Evolutionary conservation across 352 stramenopile genomes (phyloP).

Genomic region (Blastocystis sp.): DNA sequence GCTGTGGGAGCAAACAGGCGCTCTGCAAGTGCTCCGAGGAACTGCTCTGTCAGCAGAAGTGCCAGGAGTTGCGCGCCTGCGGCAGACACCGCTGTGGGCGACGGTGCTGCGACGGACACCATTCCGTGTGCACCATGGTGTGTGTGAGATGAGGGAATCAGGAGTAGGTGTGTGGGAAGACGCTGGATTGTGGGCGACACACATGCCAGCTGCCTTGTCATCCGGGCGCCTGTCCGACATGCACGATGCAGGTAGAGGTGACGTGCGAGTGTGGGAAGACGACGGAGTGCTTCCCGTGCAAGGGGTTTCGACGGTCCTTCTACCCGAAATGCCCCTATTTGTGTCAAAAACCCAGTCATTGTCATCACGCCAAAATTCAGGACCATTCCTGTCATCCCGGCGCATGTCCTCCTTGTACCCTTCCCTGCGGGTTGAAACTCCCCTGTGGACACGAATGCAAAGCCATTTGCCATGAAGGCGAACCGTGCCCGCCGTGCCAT

Average conservation of each 20-base stretch:
- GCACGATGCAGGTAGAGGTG: conserved; percentile 10
- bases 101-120: conserved; percentile 56
- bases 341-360: conserved; percentile 41
- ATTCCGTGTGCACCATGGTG: conserved; percentile 29
- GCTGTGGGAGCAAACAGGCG: conserved; percentile 4
- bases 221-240: conserved; percentile 43
- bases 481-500: conserved; percentile 40
- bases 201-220: conserved; percentile 62
- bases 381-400: conserved; percentile 49
- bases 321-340: conserved; percentile 45
- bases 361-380: conserved; percentile 57
- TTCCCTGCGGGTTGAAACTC: conserved; percentile 13
- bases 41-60: conserved; percentile 21
- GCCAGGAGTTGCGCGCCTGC: conserved; percentile 24
- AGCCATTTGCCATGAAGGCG: conserved; percentile 41
- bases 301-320: conserved; percentile 18
- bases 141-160: not conserved
- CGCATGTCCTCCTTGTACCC: conserved; percentile 18
- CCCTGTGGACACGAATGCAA: conserved; percentile 31
- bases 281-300: conserved; percentile 15
- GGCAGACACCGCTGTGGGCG: conserved; percentile 38
- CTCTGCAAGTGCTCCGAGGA: conserved; percentile 17
- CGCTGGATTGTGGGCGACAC: conserved; percentile 50
- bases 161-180: conserved; percentile 48
- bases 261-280: conserved; percentile 42